phyloP scores from a whole-genome alignment of 352 stramenopile genomes.

The Aphanomyces stellatus region DNA sequence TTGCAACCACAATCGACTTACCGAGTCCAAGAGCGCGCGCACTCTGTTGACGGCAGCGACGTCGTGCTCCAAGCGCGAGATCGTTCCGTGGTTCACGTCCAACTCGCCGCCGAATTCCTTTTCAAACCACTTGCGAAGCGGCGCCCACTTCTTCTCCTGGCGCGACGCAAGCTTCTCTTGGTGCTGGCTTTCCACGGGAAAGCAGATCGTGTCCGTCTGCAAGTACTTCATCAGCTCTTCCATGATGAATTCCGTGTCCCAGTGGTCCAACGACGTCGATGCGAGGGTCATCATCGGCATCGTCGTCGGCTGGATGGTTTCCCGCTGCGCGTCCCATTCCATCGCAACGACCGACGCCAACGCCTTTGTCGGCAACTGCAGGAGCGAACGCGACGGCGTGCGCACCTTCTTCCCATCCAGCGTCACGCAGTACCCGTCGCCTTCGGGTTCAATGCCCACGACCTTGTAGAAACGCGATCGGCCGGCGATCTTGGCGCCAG shows the following conservation, averaged over 20 bases:
- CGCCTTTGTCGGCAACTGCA: constrained; percentile 52
- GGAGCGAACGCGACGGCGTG: constrained; percentile 51
- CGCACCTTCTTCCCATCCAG: constrained; percentile 79
- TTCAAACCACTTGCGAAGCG: constrained; percentile 76
- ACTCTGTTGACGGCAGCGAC: constrained; percentile 53
- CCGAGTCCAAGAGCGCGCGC: constrained; percentile 45
- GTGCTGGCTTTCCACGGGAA: constrained; percentile 70
- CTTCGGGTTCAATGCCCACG: constrained; percentile 45
- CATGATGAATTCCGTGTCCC: constrained; percentile 36
- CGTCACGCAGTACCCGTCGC: constrained; percentile 48
- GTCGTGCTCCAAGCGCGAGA: constrained; percentile 53
- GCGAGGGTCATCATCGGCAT: constrained; percentile 86
- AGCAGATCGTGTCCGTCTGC: constrained; percentile 85
- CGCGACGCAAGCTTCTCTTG: constrained; percentile 68
- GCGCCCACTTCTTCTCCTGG: constrained; percentile 81
- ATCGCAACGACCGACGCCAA: constrained; percentile 67
- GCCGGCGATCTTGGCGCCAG: constrained; percentile 76
- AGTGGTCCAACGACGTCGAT: constrained; percentile 67
- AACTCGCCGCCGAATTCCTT: constrained; percentile 64
- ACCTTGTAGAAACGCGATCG: constrained; percentile 76
- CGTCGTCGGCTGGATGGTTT: constrained; percentile 61
- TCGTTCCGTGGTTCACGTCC: constrained; percentile 75
- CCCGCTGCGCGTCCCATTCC: constrained; percentile 75
- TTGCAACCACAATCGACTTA: constrained; percentile 13
- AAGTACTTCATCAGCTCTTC: constrained; percentile 82